These are phyloP conservation scores for Magnaporthiopsis rhizophila DNA, from an alignment of 2,329 filamentous ascomycete species.

Conservation along the genomic window DNA sequence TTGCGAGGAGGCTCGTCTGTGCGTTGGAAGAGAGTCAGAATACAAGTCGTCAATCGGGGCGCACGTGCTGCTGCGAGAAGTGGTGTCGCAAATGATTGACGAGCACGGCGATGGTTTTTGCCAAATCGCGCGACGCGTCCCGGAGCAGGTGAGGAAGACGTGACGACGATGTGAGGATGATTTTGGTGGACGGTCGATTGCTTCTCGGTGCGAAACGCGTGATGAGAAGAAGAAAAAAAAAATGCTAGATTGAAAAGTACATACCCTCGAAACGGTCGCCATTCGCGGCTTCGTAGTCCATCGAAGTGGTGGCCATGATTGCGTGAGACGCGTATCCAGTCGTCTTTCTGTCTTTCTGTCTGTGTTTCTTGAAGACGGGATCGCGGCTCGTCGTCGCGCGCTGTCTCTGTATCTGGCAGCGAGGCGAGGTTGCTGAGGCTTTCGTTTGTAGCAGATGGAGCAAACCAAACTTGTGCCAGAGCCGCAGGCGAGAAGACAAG, in stretches of 20 bases:
- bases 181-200: neutral
- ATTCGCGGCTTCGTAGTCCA: slow-evolving; percentile 64
- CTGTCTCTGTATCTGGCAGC: too few relatives aligned
- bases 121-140: slow-evolving; percentile 3
- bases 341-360: too few relatives aligned
- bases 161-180: slow-evolving; percentile 9
- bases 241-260: slow-evolving; percentile 14
- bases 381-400: too few relatives aligned
- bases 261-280: slow-evolving; percentile 60
- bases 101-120: neutral
- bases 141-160: slow-evolving; percentile 5
- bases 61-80: neutral
- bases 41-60: slow-evolving; percentile 3
- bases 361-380: too few relatives aligned
- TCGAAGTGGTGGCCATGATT: slow-evolving; percentile 54
- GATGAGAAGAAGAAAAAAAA: neutral
- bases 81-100: neutral
- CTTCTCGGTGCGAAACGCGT: neutral
- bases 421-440: too few relatives aligned
- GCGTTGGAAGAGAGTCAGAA: slow-evolving; percentile 13
- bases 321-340: neutral
- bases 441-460: too few relatives aligned
- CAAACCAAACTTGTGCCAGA: too few relatives aligned
- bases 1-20: slow-evolving; percentile 58
- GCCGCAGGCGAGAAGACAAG: too few relatives aligned